Evolutionary conservation across 345 rosid genomes (phyloP), one percentile per base, ranked within the genome.

Genomic region (Turritis glabra): DNA sequence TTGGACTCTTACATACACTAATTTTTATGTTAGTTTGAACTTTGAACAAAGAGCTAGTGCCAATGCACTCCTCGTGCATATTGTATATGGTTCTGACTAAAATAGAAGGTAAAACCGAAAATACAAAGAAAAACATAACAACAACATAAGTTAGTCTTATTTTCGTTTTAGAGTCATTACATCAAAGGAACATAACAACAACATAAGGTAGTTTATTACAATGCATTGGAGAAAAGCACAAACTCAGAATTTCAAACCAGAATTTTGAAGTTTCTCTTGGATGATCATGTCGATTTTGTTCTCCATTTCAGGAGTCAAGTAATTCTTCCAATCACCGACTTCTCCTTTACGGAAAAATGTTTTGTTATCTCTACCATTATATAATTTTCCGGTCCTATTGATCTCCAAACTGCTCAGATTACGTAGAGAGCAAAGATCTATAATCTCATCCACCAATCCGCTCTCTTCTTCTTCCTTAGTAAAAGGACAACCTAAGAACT

Each of bases 201-300:
- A 15, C 47, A 41, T 41, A 41, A 15, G 8, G 47, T 41, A 41
- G 18, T 41, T 5, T 41, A 41, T 41, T 41, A 41, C 47, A 41
- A 15, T 41, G 19, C 18, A 43, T 15, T 7, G n/a, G 7, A 43
- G 9, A 43, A 43, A 2, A 15, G 1, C 7, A 43, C 18, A 51
- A 12, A 51, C 54, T 53, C 10, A 53, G 5, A 25, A 26, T 27
- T 53, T 53, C 19, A 52, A 53, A 25, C 58, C 11, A 3, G 58
- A 7, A 2, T 26, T 8, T 26, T 26, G 17, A 8, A 53, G 55
- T 53, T 53, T 53, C 33, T 53, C 33, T 8, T 53, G 5, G 5
- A 53, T 53, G 58, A 53, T 53, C 33, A 53, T 53, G 33, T 53
- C 58, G 5, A 53, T 53, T 14, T 53, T 53, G 33, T 52, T 25